Percentiles rank a stretch among this genome's conserved stretches.
Evolutionary conservation across 2,329 filamentous ascomycete species (phyloP).

Genomic region (Moelleriella libera): DNA sequence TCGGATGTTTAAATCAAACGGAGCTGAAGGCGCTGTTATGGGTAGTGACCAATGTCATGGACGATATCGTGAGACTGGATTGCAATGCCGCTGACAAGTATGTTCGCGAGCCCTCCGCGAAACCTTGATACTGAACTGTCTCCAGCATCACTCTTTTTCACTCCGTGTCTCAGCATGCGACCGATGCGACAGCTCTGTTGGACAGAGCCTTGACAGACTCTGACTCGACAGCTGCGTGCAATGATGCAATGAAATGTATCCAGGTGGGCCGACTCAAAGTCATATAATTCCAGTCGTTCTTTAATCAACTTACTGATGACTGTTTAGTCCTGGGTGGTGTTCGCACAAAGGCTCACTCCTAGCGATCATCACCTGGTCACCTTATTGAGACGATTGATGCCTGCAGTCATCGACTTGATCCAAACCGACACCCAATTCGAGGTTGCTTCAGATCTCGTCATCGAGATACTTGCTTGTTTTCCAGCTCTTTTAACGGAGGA

Average conservation of each 20-base stretch:
- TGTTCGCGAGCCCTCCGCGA: conserved; percentile 6
- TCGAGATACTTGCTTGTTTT: conserved; percentile 51
- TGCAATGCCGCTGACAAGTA: conserved; percentile 43
- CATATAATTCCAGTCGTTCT: neutral
- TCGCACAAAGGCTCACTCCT: conserved; percentile 50
- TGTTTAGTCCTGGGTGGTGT: conserved; percentile 55
- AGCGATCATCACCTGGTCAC: conserved; percentile 41
- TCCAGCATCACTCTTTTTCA: conserved; percentile 23
- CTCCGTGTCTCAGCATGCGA: conserved; percentile 23
- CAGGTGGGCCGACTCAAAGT: conserved; percentile 28
- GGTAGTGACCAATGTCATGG: conserved; percentile 33
- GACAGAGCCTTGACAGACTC: conserved; percentile 15
- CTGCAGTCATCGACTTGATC: conserved; percentile 46
- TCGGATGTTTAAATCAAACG: conserved; percentile 30
- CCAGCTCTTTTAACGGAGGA: conserved; percentile 44
- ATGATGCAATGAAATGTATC: conserved; percentile 45
- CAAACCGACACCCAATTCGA: conserved; percentile 43
- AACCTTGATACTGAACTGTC: conserved; percentile 1
- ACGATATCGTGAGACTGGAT: conserved; percentile 42
- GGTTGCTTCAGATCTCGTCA: conserved; percentile 47
- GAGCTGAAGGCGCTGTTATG: conserved; percentile 45
- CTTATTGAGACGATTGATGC: conserved; percentile 44
- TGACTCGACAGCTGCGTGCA: conserved; percentile 22
- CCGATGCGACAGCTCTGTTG: conserved; percentile 26
- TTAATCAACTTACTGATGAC: neutral